These are phyloP conservation scores for Rosa multiflora DNA, from an alignment of 306 rosid genomes.

Conservation along the genomic window DNA sequence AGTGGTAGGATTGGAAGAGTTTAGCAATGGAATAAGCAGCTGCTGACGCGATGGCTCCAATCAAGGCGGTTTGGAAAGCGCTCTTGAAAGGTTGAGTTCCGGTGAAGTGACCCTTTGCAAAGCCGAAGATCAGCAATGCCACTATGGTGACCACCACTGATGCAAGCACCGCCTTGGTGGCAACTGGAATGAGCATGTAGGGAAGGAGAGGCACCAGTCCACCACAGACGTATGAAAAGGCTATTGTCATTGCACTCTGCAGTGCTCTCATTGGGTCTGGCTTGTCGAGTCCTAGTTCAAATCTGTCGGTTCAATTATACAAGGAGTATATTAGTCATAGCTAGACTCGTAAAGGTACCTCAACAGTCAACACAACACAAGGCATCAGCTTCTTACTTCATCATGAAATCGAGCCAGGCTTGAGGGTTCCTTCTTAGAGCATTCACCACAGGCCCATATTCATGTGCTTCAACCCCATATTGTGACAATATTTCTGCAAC, in stretches of 20 bases:
- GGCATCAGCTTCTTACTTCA: slow-evolving; percentile 57
- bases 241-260: slow-evolving; percentile 82
- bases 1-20: slow-evolving; percentile 37
- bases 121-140: slow-evolving; percentile 76
- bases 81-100: slow-evolving; percentile 69
- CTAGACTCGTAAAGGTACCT: background rate
- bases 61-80: slow-evolving; percentile 76
- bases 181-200: slow-evolving; percentile 59
- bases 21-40: slow-evolving; percentile 84
- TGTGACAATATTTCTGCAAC: slow-evolving; percentile 47
- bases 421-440: slow-evolving; percentile 85
- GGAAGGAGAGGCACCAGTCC: slow-evolving; percentile 78
- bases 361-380: background rate
- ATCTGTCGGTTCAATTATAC: slow-evolving; percentile 36
- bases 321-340: background rate
- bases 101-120: slow-evolving; percentile 79
- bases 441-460: slow-evolving; percentile 69
- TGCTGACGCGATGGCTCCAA: slow-evolving; percentile 86
- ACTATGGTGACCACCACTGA: slow-evolving; percentile 63
- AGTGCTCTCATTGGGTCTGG: slow-evolving; percentile 94
- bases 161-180: slow-evolving; percentile 57
- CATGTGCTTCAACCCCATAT: slow-evolving; percentile 48
- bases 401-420: slow-evolving; percentile 98
- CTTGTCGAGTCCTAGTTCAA: slow-evolving; percentile 86
- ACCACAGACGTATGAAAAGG: slow-evolving; percentile 66